Conservation (phyloP, 306 rosid species). For the Begonia loranthoides region DNA sequence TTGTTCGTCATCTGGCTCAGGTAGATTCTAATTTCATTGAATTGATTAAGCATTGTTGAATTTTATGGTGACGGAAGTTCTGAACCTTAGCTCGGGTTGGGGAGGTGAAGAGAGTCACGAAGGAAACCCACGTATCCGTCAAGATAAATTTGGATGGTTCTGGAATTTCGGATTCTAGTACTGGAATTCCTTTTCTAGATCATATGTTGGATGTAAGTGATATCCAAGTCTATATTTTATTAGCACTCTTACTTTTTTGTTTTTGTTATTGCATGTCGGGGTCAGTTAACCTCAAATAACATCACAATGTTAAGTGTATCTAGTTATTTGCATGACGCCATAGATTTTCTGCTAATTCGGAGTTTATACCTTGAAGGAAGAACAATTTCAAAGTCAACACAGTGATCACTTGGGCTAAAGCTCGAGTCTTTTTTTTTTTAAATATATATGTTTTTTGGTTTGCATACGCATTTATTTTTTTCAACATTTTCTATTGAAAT, state of each 20-base stretch:
- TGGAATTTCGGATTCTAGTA: conserved; percentile 56
- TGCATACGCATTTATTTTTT: too few species aligned
- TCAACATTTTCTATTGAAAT: too few species aligned
- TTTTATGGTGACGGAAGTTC: neutral
- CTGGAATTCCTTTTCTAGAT: conserved; percentile 93
- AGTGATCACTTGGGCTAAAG: too few species aligned
- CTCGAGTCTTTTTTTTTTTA: too few species aligned
- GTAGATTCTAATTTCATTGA: conserved; percentile 14
- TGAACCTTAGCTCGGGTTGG: conserved; percentile 43
- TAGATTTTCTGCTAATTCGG: too few species aligned
- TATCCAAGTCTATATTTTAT: conserved; percentile 2
- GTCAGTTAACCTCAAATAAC: too few species aligned
- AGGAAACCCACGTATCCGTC: conserved; percentile 72
- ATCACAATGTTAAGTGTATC: too few species aligned
- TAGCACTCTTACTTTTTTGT: neutral
- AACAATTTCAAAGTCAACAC: too few species aligned
- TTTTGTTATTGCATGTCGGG: neutral
- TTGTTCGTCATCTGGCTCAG: conserved; percentile 28
- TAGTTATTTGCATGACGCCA: too few species aligned
- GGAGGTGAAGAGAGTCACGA: conserved; percentile 77
- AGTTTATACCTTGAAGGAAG: too few species aligned
- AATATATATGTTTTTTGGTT: too few species aligned
- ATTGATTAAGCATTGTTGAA: neutral
- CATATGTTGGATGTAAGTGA: conserved; percentile 89
- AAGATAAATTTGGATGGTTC: conserved; percentile 81